Evolutionary conservation across 1,139 yeast genomes (phyloP).

Genomic region (Petasospora rhodanensis): DNA sequence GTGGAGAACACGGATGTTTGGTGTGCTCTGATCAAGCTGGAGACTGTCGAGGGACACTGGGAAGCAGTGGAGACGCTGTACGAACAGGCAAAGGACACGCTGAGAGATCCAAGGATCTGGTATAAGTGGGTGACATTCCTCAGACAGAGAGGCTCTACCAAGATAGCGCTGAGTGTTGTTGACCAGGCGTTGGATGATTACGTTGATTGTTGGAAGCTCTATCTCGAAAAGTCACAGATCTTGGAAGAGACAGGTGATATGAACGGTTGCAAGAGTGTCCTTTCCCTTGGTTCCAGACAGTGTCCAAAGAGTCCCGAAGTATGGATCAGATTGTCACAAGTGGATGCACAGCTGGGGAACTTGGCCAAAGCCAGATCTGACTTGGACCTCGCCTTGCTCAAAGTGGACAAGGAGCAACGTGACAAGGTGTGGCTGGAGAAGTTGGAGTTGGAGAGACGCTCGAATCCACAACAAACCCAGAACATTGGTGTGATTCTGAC

Average conservation of each 20-base stretch:
- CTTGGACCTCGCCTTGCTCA: conserved; percentile 62
- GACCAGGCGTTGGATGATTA: conserved; percentile 43
- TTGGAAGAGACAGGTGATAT: conserved; percentile 30
- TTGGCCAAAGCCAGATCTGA: conserved; percentile 64
- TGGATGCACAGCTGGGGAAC: conserved; percentile 40
- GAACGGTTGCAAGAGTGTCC: conserved; percentile 44
- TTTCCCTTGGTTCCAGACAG: conserved; percentile 44
- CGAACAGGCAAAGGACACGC: conserved; percentile 33
- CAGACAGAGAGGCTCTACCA: conserved; percentile 34
- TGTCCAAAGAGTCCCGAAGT: conserved; percentile 42
- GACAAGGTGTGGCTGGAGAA: conserved; percentile 56
- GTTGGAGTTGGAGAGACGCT: conserved; percentile 54
- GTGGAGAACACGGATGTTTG: conserved; percentile 54
- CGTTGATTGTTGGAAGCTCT: conserved; percentile 46
- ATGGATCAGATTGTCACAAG: conserved; percentile 53
- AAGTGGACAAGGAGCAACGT: conserved; percentile 21
- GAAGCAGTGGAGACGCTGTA: conserved; percentile 42
- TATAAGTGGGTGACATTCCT: conserved; percentile 56
- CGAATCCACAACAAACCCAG: conserved; percentile 43
- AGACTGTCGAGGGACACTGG: conserved; percentile 37
- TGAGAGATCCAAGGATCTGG: conserved; percentile 50
- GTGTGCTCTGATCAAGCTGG: conserved; percentile 68
- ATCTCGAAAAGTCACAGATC: conserved; percentile 59
- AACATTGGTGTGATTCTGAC: conserved; percentile 55
- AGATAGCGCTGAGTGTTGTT: conserved; percentile 37